Conservation (phyloP, 2,329 filamentous ascomycete species). For the Arthroderma sp. region DNA sequence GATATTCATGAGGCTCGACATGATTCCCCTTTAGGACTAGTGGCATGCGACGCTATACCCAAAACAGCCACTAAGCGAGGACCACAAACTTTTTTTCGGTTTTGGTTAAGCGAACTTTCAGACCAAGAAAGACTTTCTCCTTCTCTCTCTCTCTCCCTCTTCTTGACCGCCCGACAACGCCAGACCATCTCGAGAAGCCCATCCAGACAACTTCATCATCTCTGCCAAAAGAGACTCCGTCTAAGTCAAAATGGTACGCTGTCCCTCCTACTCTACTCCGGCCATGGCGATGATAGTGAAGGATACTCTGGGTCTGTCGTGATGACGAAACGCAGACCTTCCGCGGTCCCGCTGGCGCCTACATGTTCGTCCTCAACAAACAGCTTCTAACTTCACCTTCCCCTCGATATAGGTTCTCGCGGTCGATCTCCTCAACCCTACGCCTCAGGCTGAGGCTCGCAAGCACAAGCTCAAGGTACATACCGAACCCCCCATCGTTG, state of each 20-base stretch:
- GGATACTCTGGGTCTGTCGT: no score
- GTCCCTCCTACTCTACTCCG: not conserved
- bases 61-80: slow-evolving; percentile 25
- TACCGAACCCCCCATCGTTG: slow-evolving; percentile 5
- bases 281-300: not conserved
- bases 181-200: slow-evolving; percentile 29
- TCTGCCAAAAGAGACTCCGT: slow-evolving; percentile 16
- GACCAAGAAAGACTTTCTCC: slow-evolving; percentile 22
- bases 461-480: slow-evolving; percentile 99
- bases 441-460: slow-evolving; percentile 91
- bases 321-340: no score
- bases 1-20: no score
- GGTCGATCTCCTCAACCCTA: slow-evolving; percentile 99
- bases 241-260: slow-evolving; percentile 30
- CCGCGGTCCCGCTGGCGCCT: no score
- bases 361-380: no score
- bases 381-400: slow-evolving; percentile 12
- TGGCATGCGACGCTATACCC: slow-evolving; percentile 5
- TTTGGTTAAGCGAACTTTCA: slow-evolving; percentile 18
- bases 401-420: slow-evolving; percentile 72
- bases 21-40: no score
- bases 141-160: slow-evolving; percentile 20
- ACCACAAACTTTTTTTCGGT: slow-evolving; percentile 19
- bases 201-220: slow-evolving; percentile 11
- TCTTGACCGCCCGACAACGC: slow-evolving; percentile 11